Percentiles rank a stretch among this genome's conserved stretches.
These are phyloP conservation scores for Paulownia fortunei DNA, from an alignment of 257 asterid species.

Conservation along the genomic window DNA sequence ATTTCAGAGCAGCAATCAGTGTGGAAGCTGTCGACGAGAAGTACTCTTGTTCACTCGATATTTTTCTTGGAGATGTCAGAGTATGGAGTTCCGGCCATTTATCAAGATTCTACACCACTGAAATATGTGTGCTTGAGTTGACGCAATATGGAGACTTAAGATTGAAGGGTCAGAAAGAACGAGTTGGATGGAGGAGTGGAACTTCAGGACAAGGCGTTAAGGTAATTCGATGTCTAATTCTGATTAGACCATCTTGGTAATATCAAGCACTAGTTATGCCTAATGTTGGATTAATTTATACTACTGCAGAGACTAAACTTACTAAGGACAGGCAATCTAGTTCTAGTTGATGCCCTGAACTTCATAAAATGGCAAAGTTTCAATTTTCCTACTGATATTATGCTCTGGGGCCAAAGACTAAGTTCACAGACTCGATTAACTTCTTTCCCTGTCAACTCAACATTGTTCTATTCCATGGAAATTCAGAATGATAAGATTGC, in stretches of 20 bases:
- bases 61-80: conserved; percentile 68
- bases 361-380: conserved; percentile 88
- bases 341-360: conserved; percentile 66
- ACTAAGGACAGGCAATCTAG: conserved; percentile 78
- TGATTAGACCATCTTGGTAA: not conserved
- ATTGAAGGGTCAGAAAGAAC: conserved; percentile 53
- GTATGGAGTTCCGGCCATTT: conserved; percentile 90
- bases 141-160: conserved; percentile 62
- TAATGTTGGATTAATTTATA: conserved; percentile 12
- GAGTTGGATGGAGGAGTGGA: conserved; percentile 84
- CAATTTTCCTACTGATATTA: conserved; percentile 85
- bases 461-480: conserved; percentile 67
- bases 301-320: conserved; percentile 69
- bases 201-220: conserved; percentile 81
- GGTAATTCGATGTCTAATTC: conserved; percentile 47
- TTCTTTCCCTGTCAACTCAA: conserved; percentile 65
- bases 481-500: conserved; percentile 67
- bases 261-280: not conserved
- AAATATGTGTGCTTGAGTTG: conserved; percentile 62
- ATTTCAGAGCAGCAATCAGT: conserved; percentile 64
- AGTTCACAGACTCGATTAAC: conserved; percentile 82
- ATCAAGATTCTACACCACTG: conserved; percentile 60
- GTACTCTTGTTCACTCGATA: conserved; percentile 71
- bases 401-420: conserved; percentile 91
- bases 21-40: conserved; percentile 58